Conservation (phyloP, 805 yeast genomes). For the Schwanniomyces occidentalis region DNA sequence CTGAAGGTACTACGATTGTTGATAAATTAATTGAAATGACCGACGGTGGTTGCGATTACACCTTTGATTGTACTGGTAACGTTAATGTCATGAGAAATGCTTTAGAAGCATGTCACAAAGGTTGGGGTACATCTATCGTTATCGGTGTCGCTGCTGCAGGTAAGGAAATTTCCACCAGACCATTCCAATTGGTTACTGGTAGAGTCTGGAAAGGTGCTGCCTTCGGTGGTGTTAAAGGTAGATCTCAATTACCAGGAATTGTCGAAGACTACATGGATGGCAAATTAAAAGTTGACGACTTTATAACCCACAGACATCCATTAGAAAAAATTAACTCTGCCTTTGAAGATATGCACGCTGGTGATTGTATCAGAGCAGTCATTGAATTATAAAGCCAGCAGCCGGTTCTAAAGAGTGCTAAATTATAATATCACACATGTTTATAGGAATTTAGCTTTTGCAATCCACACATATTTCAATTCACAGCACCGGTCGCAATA, state of each 20-base stretch:
- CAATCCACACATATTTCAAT: too few species aligned
- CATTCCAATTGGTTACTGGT: constrained; percentile 98
- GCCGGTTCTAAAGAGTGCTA: constrained; percentile 10
- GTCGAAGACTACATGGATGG: constrained; percentile 85
- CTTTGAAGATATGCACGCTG: constrained; percentile 92
- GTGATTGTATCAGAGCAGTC: constrained; percentile 93
- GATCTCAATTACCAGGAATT: constrained; percentile 88
- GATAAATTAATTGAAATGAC: constrained; percentile 84
- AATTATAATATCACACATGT: too few species aligned
- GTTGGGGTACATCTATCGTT: constrained; percentile 95
- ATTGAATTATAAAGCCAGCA: constrained; percentile 43
- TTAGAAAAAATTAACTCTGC: constrained; percentile 82
- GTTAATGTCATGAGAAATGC: constrained; percentile 94
- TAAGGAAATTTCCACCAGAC: constrained; percentile 92
- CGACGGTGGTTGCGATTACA: constrained; percentile 95
- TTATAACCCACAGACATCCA: constrained; percentile 85
- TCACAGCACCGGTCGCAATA: too few species aligned
- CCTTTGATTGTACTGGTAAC: constrained; percentile 98
- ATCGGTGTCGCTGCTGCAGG: constrained; percentile 99
- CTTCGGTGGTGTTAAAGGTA: constrained; percentile 98
- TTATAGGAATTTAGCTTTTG: too few species aligned
- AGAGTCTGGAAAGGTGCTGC: constrained; percentile 99
- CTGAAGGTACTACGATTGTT: constrained; percentile 74
- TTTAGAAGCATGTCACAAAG: constrained; percentile 95
- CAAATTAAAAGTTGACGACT: constrained; percentile 86